phyloP scores from a whole-genome alignment of 2,329 filamentous ascomycete species.

The Proliferodiscus dingleyae region DNA sequence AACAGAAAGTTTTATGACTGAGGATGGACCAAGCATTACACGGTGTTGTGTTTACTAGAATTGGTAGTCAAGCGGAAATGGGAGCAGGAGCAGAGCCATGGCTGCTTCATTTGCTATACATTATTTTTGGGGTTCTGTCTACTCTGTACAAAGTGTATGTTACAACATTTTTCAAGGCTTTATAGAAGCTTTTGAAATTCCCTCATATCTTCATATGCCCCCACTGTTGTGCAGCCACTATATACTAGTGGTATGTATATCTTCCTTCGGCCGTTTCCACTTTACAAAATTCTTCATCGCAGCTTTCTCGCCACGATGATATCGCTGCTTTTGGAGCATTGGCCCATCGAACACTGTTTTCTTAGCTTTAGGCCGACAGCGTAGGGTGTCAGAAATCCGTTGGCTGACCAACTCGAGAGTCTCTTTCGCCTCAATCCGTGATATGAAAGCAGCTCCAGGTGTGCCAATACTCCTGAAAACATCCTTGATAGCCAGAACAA shows the following conservation, averaged over 20 bases:
- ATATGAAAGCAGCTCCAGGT: constrained; percentile 66
- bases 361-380: constrained; percentile 65
- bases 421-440: constrained; percentile 72
- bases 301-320: constrained; percentile 28
- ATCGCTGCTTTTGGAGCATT: constrained; percentile 32
- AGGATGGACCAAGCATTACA: constrained; percentile 1
- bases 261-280: not conserved
- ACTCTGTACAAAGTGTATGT: constrained; percentile 31
- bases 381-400: constrained; percentile 64
- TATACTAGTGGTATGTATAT: no score
- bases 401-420: constrained; percentile 69
- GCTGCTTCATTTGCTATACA: constrained; percentile 12
- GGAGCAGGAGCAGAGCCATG: constrained; percentile 2
- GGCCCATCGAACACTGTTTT: constrained; percentile 47
- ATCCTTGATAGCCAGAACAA: constrained; percentile 55
- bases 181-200: constrained; percentile 4
- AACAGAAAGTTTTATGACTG: constrained; percentile 96
- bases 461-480: constrained; percentile 64
- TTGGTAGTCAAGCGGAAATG: constrained; percentile 2
- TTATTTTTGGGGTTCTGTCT: constrained; percentile 16
- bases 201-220: no score
- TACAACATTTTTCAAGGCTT: constrained; percentile 23
- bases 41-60: constrained; percentile 3
- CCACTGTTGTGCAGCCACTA: no score
- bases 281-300: constrained; percentile 26